Percentiles rank a stretch among this genome's conserved stretches.
These are phyloP conservation scores for Berkeleyomyces rouxiae DNA, from an alignment of 2,329 filamentous ascomycete genomes.

Conservation along the genomic window DNA sequence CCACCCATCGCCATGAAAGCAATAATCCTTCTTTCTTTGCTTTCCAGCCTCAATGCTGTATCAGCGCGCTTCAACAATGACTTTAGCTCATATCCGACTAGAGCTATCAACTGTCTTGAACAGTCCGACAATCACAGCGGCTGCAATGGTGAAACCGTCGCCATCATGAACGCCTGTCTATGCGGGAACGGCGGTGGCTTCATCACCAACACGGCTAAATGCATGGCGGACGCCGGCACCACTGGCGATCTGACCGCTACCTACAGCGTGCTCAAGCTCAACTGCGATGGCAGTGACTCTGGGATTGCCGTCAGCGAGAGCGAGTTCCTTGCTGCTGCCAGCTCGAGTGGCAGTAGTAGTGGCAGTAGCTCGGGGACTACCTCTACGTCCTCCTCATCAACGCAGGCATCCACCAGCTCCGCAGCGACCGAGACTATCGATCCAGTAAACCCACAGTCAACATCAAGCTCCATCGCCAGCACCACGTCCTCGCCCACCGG, in stretches of 20 bases:
- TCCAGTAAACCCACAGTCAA: not conserved
- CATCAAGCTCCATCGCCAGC: conserved; percentile 7
- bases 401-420: conserved; percentile 14
- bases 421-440: not conserved
- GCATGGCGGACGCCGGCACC: conserved; percentile 23
- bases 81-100: conserved; percentile 22
- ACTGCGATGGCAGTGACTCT: conserved; percentile 29
- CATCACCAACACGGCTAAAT: conserved; percentile 29
- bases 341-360: conserved; percentile 10
- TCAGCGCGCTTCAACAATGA: conserved; percentile 19
- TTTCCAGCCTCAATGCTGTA: conserved; percentile 17
- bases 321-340: conserved; percentile 23
- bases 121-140: conserved; percentile 23
- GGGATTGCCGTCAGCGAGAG: conserved; percentile 26
- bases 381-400: conserved; percentile 6
- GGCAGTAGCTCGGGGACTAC: conserved; percentile 8
- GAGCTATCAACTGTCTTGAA: conserved; percentile 26
- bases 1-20: conserved; percentile 3
- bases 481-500: conserved; percentile 10
- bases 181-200: conserved; percentile 34
- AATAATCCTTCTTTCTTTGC: conserved; percentile 19
- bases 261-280: conserved; percentile 27
- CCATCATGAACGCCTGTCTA: conserved; percentile 31
- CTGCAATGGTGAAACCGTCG: conserved; percentile 26
- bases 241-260: conserved; percentile 25